Conservation (phyloP, 2,329 filamentous ascomycete genomes). For the Sclerotinia spermophila region DNA sequence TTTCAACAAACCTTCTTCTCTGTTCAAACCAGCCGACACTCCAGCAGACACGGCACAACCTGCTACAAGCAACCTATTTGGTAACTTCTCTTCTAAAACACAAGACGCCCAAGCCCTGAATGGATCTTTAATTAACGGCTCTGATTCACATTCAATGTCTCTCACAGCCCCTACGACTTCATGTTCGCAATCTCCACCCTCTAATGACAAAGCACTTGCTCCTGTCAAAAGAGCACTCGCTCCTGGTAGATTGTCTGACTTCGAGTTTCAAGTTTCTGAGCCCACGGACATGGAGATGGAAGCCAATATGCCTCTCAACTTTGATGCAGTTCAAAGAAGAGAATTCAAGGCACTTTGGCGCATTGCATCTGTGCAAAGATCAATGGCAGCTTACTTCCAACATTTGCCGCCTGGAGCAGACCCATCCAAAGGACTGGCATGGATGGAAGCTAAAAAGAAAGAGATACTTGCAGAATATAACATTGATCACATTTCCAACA, state of each 20-base stretch:
- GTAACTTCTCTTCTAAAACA: conserved; percentile 14
- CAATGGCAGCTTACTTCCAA: conserved; percentile 29
- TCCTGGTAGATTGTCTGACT: conserved; percentile 12
- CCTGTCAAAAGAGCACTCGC: not conserved
- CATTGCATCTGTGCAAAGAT: conserved; percentile 33
- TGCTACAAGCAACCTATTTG: conserved; percentile 24
- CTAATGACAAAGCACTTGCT: not conserved
- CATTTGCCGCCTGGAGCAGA: conserved; percentile 16
- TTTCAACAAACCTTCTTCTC: conserved; percentile 17
- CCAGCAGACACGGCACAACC: conserved; percentile 24
- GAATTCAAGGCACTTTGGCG: conserved; percentile 34
- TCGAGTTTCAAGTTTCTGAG: conserved; percentile 20
- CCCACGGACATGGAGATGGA: conserved; percentile 29
- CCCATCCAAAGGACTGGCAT: conserved; percentile 9
- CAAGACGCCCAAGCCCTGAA: not conserved
- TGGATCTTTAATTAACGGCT: not conserved
- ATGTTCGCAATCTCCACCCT: not conserved
- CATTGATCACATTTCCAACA: conserved; percentile 1
- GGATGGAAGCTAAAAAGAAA: conserved; percentile 14
- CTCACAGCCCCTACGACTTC: conserved; percentile 1
- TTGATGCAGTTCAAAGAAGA: conserved; percentile 25
- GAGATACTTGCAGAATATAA: conserved; percentile 9
- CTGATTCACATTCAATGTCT: not conserved
- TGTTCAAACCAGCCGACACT: conserved; percentile 23
- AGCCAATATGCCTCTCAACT: conserved; percentile 25